Evolutionary conservation across 495 filamentous ascomycete species (phyloP).

Genomic region (Arthonia radiata): DNA sequence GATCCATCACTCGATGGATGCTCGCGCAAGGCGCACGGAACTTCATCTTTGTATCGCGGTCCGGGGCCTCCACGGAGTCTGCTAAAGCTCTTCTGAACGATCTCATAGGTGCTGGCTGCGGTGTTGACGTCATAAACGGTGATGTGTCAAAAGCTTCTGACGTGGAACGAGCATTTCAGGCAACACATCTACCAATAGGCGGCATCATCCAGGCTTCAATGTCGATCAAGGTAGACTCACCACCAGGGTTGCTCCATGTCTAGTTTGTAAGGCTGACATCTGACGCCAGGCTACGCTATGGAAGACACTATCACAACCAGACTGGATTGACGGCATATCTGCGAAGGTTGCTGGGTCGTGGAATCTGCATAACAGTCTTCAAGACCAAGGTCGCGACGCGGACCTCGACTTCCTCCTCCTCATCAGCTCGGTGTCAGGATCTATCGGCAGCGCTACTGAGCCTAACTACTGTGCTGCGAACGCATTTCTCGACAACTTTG

Average conservation of each 20-base stretch:
- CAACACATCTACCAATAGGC: constrained; percentile 1
- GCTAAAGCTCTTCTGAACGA: constrained; percentile 7
- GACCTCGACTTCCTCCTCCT: constrained; percentile 6
- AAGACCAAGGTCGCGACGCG: too few species aligned
- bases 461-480: constrained; percentile 6
- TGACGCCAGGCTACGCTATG: too few species aligned
- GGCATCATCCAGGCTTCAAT: constrained; percentile 7
- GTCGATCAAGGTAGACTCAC: constrained; percentile 4
- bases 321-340: too few species aligned
- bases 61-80: constrained; percentile 12
- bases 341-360: too few species aligned
- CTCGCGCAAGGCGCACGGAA: constrained; percentile 29
- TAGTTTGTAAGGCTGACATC: too few species aligned
- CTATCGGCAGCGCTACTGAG: constrained; percentile 4
- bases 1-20: constrained; percentile 34
- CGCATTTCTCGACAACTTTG: constrained; percentile 10
- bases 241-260: too few species aligned
- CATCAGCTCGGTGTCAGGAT: constrained; percentile 5
- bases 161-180: constrained; percentile 6
- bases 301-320: too few species aligned
- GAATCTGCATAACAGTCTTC: too few species aligned
- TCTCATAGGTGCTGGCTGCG: constrained; percentile 8
- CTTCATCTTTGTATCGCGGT: constrained; percentile 33
- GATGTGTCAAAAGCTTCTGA: constrained; percentile 10
- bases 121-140: constrained; percentile 10